Conservation (phyloP, 352 stramenopile species). For the Globisporangium mamillatum region DNA sequence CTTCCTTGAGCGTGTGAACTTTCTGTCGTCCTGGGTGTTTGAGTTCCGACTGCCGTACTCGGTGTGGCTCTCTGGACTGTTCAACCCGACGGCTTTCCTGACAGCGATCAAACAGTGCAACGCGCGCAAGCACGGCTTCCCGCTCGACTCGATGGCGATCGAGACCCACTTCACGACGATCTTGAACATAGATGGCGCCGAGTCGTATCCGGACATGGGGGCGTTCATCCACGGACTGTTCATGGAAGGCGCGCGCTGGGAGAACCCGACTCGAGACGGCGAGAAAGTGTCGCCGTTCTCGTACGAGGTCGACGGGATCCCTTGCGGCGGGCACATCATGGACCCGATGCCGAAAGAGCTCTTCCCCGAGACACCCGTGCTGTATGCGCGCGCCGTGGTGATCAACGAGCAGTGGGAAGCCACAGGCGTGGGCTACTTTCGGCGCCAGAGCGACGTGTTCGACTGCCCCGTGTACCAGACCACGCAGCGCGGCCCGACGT, state of each 20-base stretch:
- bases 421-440: conserved; percentile 93
- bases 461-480: conserved; percentile 97
- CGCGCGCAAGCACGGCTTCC: conserved; percentile 77
- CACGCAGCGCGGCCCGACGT: conserved; percentile 93
- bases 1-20: conserved; percentile 66
- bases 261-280: conserved; percentile 58
- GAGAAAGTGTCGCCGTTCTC: conserved; percentile 77
- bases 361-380: conserved; percentile 78
- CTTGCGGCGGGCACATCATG: conserved; percentile 82
- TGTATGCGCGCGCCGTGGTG: conserved; percentile 94
- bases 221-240: conserved; percentile 94
- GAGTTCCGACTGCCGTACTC: conserved; percentile 74
- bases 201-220: conserved; percentile 80
- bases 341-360: conserved; percentile 94
- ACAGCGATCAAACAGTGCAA: conserved; percentile 86
- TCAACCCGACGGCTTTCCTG: conserved; percentile 83
- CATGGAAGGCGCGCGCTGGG: conserved; percentile 94
- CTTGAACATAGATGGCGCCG: conserved; percentile 43
- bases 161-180: conserved; percentile 93
- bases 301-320: conserved; percentile 85
- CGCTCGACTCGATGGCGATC: conserved; percentile 92
- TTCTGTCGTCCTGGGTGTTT: conserved; percentile 63
- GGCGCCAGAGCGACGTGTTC: conserved; percentile 85
- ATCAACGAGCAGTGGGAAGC: conserved; percentile 92
- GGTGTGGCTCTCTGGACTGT: conserved; percentile 80